Evolutionary conservation across 192 early-diverging fungal genomes (phyloP).

Genomic region (Coemansia sp.): DNA sequence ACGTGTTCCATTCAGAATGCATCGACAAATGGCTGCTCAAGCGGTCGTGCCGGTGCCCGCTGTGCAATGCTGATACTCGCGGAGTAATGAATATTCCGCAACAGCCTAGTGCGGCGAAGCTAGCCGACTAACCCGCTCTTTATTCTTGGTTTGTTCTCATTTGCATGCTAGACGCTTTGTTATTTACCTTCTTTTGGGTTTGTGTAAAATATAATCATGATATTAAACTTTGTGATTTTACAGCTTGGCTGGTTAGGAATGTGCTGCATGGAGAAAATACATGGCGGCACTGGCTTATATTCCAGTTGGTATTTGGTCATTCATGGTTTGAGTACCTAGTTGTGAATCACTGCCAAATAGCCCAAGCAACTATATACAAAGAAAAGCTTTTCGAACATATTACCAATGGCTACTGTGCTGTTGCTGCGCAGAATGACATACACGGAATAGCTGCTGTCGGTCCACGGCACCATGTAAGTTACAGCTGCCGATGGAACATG

Average conservation of each 20-base stretch:
- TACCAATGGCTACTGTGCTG: conserved; percentile 75
- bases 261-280: conserved; percentile 9
- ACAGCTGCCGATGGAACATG: no score
- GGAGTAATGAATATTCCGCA: conserved; percentile 12
- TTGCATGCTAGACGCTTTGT: not conserved
- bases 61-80: conserved; percentile 37
- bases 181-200: not conserved
- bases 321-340: conserved; percentile 34
- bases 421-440: conserved; percentile 86
- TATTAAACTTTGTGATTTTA: not conserved
- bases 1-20: conserved; percentile 36
- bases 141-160: no score
- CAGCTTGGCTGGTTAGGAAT: not conserved
- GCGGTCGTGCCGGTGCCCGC: conserved; percentile 44
- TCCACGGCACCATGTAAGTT: no score
- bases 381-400: conserved; percentile 44
- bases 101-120: conserved; percentile 26
- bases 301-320: conserved; percentile 60
- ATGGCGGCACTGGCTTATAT: conserved; percentile 54
- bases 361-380: not conserved
- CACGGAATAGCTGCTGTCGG: conserved; percentile 26
- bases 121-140: conserved; percentile 11
- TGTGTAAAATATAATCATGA: no score
- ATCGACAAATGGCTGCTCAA: conserved; percentile 45
- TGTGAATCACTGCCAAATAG: conserved; percentile 5